Evolutionary conservation across 495 filamentous ascomycete species (phyloP).

Genomic region (Aspergillus asperescens): DNA sequence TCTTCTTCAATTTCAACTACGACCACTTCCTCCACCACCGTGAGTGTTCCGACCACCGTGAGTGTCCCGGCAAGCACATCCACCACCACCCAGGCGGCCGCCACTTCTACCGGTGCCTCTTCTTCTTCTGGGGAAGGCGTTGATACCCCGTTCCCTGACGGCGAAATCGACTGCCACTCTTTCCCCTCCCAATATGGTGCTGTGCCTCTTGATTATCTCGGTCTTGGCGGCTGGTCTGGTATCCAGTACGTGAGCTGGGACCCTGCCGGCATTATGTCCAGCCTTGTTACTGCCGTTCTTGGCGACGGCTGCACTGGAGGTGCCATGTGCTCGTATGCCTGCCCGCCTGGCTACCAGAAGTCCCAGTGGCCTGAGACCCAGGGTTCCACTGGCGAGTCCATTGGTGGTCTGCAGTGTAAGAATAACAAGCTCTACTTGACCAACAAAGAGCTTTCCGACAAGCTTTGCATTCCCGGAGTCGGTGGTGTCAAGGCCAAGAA

Average conservation of each 20-base stretch:
- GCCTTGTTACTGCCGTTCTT: constrained; percentile 58
- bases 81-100: constrained; percentile 19
- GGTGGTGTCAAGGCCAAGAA: constrained; percentile 69
- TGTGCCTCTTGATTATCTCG: constrained; percentile 60
- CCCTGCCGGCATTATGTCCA: constrained; percentile 43
- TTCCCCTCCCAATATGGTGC: constrained; percentile 88
- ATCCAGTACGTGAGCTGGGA: constrained; percentile 56
- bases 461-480: constrained; percentile 71
- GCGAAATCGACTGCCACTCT: constrained; percentile 58
- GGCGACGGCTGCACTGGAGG: constrained; percentile 53
- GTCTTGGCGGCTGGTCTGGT: constrained; percentile 72
- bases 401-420: constrained; percentile 79
- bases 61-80: constrained; percentile 13
- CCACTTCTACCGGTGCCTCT: constrained; percentile 19
- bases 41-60: constrained; percentile 5
- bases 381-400: constrained; percentile 76
- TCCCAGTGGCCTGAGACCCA: constrained; percentile 82
- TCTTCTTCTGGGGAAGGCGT: constrained; percentile 45
- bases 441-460: constrained; percentile 54
- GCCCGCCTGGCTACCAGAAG: constrained; percentile 88
- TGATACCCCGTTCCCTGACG: constrained; percentile 70
- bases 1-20: constrained; percentile 16
- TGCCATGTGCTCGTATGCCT: constrained; percentile 87
- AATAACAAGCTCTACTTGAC: constrained; percentile 74
- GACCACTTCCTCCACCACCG: constrained; percentile 18